These are phyloP conservation scores for Penicillium bialowiezense DNA, from an alignment of 495 filamentous ascomycete species.

Conservation along the genomic window DNA sequence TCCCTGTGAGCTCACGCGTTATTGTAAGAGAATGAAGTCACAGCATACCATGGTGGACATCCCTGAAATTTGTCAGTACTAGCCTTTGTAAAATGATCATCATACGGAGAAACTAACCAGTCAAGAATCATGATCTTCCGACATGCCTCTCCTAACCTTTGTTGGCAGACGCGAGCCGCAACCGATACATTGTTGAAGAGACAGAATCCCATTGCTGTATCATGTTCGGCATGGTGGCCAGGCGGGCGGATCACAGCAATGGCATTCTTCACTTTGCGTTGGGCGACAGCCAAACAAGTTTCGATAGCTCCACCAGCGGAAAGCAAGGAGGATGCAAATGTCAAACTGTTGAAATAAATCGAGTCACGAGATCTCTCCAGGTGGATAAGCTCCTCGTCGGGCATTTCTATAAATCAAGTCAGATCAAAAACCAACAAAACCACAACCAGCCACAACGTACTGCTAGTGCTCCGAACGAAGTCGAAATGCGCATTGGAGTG, in stretches of 20 bases:
- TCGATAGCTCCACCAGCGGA: constrained; percentile 96
- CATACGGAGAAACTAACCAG: constrained; percentile 63
- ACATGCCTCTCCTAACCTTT: constrained; percentile 69
- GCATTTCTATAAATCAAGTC: constrained; percentile 36
- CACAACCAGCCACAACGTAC: constrained; percentile 26
- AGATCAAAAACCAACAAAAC: constrained; percentile 1
- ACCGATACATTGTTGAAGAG: constrained; percentile 96
- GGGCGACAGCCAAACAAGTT: constrained; percentile 80
- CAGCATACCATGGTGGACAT: constrained; percentile 59
- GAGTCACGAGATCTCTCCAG: constrained; percentile 72
- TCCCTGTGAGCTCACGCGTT: constrained; percentile 14
- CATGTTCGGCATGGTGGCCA: constrained; percentile 88
- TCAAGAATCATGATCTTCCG: constrained; percentile 91
- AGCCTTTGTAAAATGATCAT: neutral
- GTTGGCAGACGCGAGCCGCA: constrained; percentile 78
- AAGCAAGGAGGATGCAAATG: constrained; percentile 74
- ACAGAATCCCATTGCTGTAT: constrained; percentile 88
- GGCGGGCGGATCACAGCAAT: constrained; percentile 94
- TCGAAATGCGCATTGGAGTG: constrained; percentile 72
- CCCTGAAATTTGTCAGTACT: constrained; percentile 43
- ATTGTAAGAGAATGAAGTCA: neutral
- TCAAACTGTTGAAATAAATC: constrained; percentile 82
- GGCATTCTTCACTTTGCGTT: constrained; percentile 80
- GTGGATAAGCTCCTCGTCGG: constrained; percentile 60
- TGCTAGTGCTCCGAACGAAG: constrained; percentile 65